phyloP scores from a whole-genome alignment of 2,329 filamentous ascomycete species.

The Fusarium sp. region DNA sequence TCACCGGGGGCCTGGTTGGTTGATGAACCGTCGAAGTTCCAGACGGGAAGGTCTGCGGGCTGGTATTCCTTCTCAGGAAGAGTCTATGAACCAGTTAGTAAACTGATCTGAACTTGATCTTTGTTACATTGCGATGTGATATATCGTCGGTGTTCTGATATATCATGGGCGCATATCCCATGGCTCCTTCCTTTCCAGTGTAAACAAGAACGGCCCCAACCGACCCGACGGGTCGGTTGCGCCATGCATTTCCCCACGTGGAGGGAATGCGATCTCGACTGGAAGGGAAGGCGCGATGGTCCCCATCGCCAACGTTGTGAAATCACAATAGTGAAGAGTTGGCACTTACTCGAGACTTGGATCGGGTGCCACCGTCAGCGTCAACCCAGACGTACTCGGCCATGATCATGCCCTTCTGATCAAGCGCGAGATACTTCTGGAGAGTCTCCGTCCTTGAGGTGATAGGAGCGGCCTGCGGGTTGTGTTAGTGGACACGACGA shows the following conservation, averaged over 20 bases:
- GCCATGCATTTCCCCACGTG: slow-evolving; percentile 9
- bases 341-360: slow-evolving; percentile 90
- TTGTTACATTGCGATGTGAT: not conserved
- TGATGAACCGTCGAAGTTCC: slow-evolving; percentile 79
- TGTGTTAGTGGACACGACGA: slow-evolving; percentile 28
- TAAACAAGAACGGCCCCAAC: slow-evolving; percentile 14
- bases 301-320: not conserved
- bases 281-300: slow-evolving; percentile 16
- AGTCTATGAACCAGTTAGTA: slow-evolving; percentile 53
- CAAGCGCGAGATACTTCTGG: slow-evolving; percentile 89
- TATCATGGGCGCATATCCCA: not conserved
- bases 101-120: not conserved
- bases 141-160: not conserved
- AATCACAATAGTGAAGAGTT: slow-evolving; percentile 18
- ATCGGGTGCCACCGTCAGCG: slow-evolving; percentile 82
- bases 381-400: slow-evolving; percentile 99
- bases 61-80: slow-evolving; percentile 62
- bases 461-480: slow-evolving; percentile 24
- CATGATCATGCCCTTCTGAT: slow-evolving; percentile 89
- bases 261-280: slow-evolving; percentile 11
- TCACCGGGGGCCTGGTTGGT: slow-evolving; percentile 92
- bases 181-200: not conserved
- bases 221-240: slow-evolving; percentile 8
- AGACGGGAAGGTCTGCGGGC: slow-evolving; percentile 64
- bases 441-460: slow-evolving; percentile 59